Base-by-base conservation (phyloP, 1,284 basidiomycete species). In the Testicularia cyperi region DNA sequence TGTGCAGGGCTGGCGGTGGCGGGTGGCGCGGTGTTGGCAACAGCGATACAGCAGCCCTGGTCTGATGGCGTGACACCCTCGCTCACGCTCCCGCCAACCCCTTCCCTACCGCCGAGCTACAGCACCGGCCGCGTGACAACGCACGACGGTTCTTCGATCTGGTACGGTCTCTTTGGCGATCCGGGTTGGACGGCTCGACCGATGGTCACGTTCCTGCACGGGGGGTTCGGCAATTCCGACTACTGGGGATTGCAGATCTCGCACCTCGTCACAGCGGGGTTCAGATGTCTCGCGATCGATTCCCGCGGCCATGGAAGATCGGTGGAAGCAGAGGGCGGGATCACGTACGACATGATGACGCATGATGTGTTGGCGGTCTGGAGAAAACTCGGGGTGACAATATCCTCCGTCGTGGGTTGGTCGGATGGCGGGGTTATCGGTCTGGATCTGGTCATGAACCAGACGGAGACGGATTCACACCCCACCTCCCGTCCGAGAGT, bases 311-410 rank as follows among this genome's bases (percentile, higher is more conserved):
- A 47, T 13, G 44, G 44, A n/a, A 28, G 44, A 19, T 47, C 44
- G n/a, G 28, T 31, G 1, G 33, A 44, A 10, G 35, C 23, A 13
- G 20, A 38, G 13, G 36, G 23, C 19, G 6, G 28, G 9, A 22
- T 47, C 28, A 40, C 44, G 13, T 47, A 47, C 23, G 31, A 40
- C 19, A 12, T 16, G n/a, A 39, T 47, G 44, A 47, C 44, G 18
- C 24, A 34, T 14, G 44, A 47, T 21, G 44, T 47, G 10, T n/a
- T 47, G n/a, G 31, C 34, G 16, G 30, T 47, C 10, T 20, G 40
- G 10, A 38, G 41, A 16, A 28, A 47, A 14, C 38, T 47, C 13
- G 18, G 30, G 16, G 28, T 40, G 14, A 5, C n/a, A 15, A 40
- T 14, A 15, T 29, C 32, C 24, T 19, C 38, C 18, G 13, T 47